Percentiles rank a stretch among this genome's conserved stretches.
These are phyloP conservation scores for Picochlorum costavermella DNA, from an alignment of 139 green algal genomes.

Conservation along the genomic window DNA sequence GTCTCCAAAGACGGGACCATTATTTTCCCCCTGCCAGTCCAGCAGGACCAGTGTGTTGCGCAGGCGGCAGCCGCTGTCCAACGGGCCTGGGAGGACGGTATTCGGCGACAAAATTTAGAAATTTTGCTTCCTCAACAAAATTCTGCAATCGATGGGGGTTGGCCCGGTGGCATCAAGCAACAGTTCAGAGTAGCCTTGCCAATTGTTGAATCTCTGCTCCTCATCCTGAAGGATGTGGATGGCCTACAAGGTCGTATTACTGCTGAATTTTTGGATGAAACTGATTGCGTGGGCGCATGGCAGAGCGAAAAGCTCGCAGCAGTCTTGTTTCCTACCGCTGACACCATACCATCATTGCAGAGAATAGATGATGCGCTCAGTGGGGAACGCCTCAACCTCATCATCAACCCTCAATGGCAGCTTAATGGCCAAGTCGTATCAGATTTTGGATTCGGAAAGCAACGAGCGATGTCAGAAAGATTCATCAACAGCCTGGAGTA, in stretches of 20 bases:
- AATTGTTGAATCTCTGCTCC: constrained; percentile 66
- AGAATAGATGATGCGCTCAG: constrained; percentile 29
- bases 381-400: constrained; percentile 41
- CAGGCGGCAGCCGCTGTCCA: constrained; percentile 48
- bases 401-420: constrained; percentile 80
- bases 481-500: constrained; percentile 50
- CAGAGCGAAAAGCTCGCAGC: constrained; percentile 38
- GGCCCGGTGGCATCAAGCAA: constrained; percentile 78
- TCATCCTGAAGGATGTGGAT: constrained; percentile 47
- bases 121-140: constrained; percentile 57
- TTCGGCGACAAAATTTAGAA: constrained; percentile 55
- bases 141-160: constrained; percentile 21
- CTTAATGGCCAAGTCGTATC: constrained; percentile 42
- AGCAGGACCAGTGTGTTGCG: constrained; percentile 16
- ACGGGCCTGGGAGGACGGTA: constrained; percentile 52
- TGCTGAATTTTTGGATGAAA: constrained; percentile 37
- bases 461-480: constrained; percentile 31
- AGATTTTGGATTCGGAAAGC: constrained; percentile 59
- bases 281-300: constrained; percentile 47
- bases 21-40: constrained; percentile 18
- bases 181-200: constrained; percentile 62
- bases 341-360: constrained; percentile 27
- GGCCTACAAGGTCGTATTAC: constrained; percentile 32
- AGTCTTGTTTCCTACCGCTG: constrained; percentile 40
- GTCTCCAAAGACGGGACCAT: constrained; percentile 14